Percentiles rank a stretch among this genome's conserved stretches.
Conservation (phyloP, 192 early-diverging fungal genomes). For the Coemansia javaensis region DNA sequence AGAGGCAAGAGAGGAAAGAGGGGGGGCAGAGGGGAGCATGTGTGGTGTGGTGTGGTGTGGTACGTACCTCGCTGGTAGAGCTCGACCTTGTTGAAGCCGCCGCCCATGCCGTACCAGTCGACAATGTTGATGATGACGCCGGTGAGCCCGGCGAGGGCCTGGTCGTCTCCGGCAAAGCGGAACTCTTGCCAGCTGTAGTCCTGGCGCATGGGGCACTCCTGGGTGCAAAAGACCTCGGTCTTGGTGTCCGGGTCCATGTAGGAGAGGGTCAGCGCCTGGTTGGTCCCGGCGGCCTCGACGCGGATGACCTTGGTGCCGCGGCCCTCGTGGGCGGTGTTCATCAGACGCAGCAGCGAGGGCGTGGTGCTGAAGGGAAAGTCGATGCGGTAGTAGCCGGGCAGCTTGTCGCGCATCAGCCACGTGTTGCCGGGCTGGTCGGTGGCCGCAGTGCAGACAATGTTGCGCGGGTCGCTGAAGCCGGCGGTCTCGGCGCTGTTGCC, state of each 20-base stretch:
- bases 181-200: slow-evolving; percentile 48
- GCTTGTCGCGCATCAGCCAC: slow-evolving; percentile 66
- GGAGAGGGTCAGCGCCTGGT: slow-evolving; percentile 55
- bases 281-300: slow-evolving; percentile 55
- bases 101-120: slow-evolving; percentile 55
- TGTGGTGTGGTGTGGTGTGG: background rate
- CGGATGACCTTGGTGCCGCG: slow-evolving; percentile 66
- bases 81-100: slow-evolving; percentile 48
- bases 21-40: background rate
- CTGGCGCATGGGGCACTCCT: slow-evolving; percentile 39
- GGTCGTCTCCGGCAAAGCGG: slow-evolving; percentile 45
- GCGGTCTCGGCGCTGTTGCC: slow-evolving; percentile 50
- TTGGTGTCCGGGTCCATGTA: slow-evolving; percentile 60
- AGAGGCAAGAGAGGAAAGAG: background rate
- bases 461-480: slow-evolving; percentile 42
- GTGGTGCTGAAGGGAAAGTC: slow-evolving; percentile 54
- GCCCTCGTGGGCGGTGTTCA: slow-evolving; percentile 55
- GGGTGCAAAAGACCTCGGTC: slow-evolving; percentile 26
- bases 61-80: slow-evolving; percentile 48
- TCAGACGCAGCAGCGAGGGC: slow-evolving; percentile 62
- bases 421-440: slow-evolving; percentile 43
- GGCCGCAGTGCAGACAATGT: slow-evolving; percentile 46
- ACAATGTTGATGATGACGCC: slow-evolving; percentile 57
- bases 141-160: slow-evolving; percentile 37
- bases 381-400: slow-evolving; percentile 64